Base-by-base conservation (phyloP, 208 protist species). In the Crithidia thermophila region DNA sequence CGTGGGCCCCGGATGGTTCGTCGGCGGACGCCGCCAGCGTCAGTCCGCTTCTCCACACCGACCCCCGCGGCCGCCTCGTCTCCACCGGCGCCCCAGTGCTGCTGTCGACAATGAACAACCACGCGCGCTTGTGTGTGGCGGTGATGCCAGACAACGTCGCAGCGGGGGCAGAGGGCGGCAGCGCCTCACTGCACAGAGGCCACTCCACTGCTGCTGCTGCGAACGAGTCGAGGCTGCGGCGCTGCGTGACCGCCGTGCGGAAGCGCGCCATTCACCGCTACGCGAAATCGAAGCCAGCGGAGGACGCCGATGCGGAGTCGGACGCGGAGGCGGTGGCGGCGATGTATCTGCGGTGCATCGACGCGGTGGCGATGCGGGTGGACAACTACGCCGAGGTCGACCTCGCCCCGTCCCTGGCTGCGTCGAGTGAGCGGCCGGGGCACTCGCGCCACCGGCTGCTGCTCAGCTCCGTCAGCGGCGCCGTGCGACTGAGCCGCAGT, bases 371-470 rank as follows among this genome's bases (percentile, higher is more conserved):
- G 30, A 88, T 89, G 81, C 53, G 53, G 23, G 42, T 88, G 21
- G 79, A 82, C 49, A 85, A 90, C 65, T 93, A 90, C 67, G 67
- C 77, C 4, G 84, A 90, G 53, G 61, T 93, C 20, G 87, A 93
- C 60, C 65, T 93, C 8, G 76, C 75, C 8, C 30, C 84, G 0
- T 90, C 87, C 20, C 39, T 85, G 11, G 42, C 50, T n/a, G 67
- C 79, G 31, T 68, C 72, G 28, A 72, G 68, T 59, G 82, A 76
- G 30, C 65, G 42, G 9, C 76, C 34, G 8, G 72, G 72, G n/a
- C 25, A 67, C 27, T 39, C 42, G 25, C 73, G 81, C 3, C 76
- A 76, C 43, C 70, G 77, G n/a, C 64, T 71, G 27, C 67, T 88
- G 14, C 58, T 72, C 8, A 73, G 78, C 53, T 59, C 72, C 25